Evolutionary conservation across 106 monocot genomes (phyloP).

Genomic region (Dioscorea alata): DNA sequence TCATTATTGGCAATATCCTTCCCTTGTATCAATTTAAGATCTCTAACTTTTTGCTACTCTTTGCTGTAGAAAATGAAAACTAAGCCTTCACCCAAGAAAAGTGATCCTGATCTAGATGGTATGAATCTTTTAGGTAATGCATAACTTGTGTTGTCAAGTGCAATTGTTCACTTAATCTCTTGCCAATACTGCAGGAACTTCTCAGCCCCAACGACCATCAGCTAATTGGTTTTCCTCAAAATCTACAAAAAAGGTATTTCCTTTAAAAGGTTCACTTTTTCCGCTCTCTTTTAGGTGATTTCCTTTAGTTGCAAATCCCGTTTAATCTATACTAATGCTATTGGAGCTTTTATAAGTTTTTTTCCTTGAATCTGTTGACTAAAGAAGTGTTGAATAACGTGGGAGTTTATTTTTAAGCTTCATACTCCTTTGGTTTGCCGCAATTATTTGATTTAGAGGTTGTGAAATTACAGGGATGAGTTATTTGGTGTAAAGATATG

Average conservation of each 20-base stretch:
- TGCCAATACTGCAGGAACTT: slow-evolving; percentile 22
- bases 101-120: slow-evolving; percentile 53
- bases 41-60: not conserved
- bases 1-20: too few species aligned
- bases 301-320: not conserved
- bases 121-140: not conserved
- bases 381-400: too few species aligned
- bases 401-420: too few species aligned
- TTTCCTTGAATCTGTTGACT: too few species aligned
- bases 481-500: too few species aligned
- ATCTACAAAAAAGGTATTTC: slow-evolving; percentile 76
- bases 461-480: too few species aligned
- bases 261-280: too few species aligned
- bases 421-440: too few species aligned
- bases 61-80: slow-evolving; percentile 34
- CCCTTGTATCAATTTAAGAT: not conserved
- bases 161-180: not conserved
- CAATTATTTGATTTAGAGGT: too few species aligned
- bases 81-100: slow-evolving; percentile 46
- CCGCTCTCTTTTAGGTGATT: not conserved
- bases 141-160: not conserved
- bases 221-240: slow-evolving; percentile 68
- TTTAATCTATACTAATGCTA: too few species aligned
- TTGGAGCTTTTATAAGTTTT: too few species aligned
- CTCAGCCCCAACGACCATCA: slow-evolving; percentile 30